These are phyloP conservation scores for Neurospora sp. DNA, from an alignment of 495 filamentous ascomycete species.

Conservation along the genomic window DNA sequence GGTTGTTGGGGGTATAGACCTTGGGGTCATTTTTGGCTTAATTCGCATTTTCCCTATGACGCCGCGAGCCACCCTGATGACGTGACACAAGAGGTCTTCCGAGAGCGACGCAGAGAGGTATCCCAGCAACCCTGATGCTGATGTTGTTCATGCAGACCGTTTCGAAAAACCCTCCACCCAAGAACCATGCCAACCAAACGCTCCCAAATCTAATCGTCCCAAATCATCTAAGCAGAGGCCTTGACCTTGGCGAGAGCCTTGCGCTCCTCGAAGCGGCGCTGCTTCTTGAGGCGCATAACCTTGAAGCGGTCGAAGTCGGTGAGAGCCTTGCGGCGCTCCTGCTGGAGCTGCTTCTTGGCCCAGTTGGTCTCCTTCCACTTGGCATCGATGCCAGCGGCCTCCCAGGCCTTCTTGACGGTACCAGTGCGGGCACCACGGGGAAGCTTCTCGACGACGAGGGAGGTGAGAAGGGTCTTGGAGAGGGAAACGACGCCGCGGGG, in stretches of 20 bases:
- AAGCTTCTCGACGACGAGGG: conserved; percentile 77
- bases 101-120: conserved; percentile 39
- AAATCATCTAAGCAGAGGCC: conserved; percentile 33
- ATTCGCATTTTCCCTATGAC: conserved; percentile 38
- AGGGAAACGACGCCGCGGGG: conserved; percentile 77
- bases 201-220: conserved; percentile 15
- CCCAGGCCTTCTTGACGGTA: conserved; percentile 75
- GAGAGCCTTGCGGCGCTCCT: conserved; percentile 76
- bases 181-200: conserved; percentile 30
- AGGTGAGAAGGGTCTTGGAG: conserved; percentile 74
- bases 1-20: conserved; percentile 6
- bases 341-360: conserved; percentile 78
- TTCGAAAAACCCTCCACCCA: conserved; percentile 28
- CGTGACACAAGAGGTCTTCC: conserved; percentile 43
- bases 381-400: conserved; percentile 72
- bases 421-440: conserved; percentile 78
- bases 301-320: conserved; percentile 99
- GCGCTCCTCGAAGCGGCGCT: conserved; percentile 91
- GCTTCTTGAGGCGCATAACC: conserved; percentile 95
- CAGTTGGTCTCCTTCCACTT: conserved; percentile 83
- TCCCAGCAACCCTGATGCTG: conserved; percentile 37
- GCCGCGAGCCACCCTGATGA: conserved; percentile 27
- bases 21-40: conserved; percentile 22
- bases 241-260: conserved; percentile 79
- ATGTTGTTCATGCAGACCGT: conserved; percentile 37